Conservation (phyloP, 768 basidiomycete species). For the Cubamyces lactineus region DNA sequence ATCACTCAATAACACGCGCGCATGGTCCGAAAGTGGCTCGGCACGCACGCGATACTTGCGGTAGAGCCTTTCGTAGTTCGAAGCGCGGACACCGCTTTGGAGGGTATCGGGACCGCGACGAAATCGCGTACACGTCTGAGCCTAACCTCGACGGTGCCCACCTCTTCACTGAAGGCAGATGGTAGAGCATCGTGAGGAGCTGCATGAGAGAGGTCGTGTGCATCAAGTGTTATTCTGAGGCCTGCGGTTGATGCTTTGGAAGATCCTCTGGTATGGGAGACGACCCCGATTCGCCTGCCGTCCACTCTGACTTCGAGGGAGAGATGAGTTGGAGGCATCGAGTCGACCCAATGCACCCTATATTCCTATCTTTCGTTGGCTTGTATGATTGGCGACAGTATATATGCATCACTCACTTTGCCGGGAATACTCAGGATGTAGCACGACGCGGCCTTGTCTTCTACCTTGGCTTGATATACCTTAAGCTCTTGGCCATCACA, state of each 20-base stretch:
- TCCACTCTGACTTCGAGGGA: constrained; percentile 24
- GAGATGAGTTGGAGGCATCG: constrained; percentile 16
- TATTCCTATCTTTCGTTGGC: constrained; percentile 3
- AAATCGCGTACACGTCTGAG: constrained; percentile 17
- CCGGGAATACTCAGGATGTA: constrained; percentile 25
- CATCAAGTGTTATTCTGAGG: constrained; percentile 4
- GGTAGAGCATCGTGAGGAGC: constrained; percentile 14
- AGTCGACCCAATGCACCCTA: constrained; percentile 25
- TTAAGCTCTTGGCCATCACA: constrained; percentile 24
- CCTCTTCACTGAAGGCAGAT: constrained; percentile 18
- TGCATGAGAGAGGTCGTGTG: not conserved
- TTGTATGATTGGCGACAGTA: not conserved
- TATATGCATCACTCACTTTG: constrained; percentile 9
- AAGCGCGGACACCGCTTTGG: not conserved
- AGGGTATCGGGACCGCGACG: not conserved
- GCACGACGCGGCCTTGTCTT: constrained; percentile 23
- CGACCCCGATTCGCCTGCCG: constrained; percentile 21
- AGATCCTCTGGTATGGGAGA: constrained; percentile 12
- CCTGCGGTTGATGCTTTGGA: constrained; percentile 5
- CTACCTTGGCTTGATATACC: constrained; percentile 16
- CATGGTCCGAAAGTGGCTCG: not conserved
- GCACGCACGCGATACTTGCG: too few species aligned
- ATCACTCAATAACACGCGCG: too few species aligned
- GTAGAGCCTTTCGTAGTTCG: too few species aligned
- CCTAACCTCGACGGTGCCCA: constrained; percentile 21